Conservation (phyloP, 1,139 yeast species). For the Sugiyamaella japonica region DNA sequence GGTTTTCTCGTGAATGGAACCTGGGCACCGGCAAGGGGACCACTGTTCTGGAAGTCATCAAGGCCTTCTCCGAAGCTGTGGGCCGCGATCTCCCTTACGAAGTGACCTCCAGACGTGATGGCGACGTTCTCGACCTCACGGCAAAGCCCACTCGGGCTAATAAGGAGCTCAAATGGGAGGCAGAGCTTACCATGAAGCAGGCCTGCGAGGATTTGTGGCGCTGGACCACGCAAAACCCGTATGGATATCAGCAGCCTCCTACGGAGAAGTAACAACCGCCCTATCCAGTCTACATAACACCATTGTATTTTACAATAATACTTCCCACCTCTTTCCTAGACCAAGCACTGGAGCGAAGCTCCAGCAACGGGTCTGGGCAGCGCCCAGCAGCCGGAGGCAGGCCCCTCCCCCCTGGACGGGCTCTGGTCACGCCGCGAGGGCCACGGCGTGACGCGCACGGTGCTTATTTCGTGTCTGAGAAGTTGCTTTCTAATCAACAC, state of each 20-base stretch:
- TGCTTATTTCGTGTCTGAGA: constrained; percentile 10
- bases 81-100: constrained; percentile 67
- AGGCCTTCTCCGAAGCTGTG: constrained; percentile 68
- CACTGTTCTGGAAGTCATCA: constrained; percentile 70
- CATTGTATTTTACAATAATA: too few species aligned
- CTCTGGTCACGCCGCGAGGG: neutral
- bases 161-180: constrained; percentile 64
- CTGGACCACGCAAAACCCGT: constrained; percentile 72
- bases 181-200: constrained; percentile 55
- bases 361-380: too few species aligned
- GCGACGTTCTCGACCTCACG: constrained; percentile 75
- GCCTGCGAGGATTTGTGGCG: constrained; percentile 78
- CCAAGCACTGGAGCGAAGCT: too few species aligned
- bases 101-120: constrained; percentile 67
- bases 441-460: neutral
- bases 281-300: constrained; percentile 1
- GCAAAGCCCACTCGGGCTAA: constrained; percentile 71
- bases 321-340: too few species aligned
- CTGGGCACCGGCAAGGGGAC: constrained; percentile 80
- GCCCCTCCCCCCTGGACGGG: too few species aligned
- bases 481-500: constrained; percentile 8
- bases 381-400: too few species aligned
- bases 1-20: constrained; percentile 76
- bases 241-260: constrained; percentile 49
- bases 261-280: too few species aligned